Base-by-base conservation (phyloP, 2,329 filamentous ascomycete species). In the Clarireedia hainanense region DNA sequence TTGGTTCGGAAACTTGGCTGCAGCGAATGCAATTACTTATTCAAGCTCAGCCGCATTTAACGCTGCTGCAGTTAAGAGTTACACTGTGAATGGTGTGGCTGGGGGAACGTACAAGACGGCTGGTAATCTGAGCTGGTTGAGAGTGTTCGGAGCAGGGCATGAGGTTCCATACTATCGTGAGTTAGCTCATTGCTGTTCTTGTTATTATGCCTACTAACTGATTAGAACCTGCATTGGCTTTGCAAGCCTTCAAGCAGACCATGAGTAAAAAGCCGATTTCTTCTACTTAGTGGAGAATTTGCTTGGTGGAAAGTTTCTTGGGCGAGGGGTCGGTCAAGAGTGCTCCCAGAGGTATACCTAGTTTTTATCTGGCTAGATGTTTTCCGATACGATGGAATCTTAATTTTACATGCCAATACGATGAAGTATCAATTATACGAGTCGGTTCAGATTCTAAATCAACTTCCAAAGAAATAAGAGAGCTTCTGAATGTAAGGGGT, bases 1-100 rank as follows among this genome's bases (percentile, higher is more conserved):
- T 67, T 81, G 78, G 75, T 68, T 76, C 30, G 80, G 80, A n/a
- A 74, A 71, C 34, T 70, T 76, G 5, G 70, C 67, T 10, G 74
- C 74, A 1, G 74, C 76, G 1, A 71, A 81, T 36, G 70, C 71
- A 0, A 69, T 82, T 24, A 67, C 71, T 12, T 81, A 73, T 63
- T 57, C 67, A 1, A 72, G 69, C 2, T 65, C 71, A 6, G 57
- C 69, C 0, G 66, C 71, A 2, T 82, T 81, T 61, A 64, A 64
- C 4, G 61, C 64, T 23, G 68, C 68, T 17, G 57, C 64, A 23
- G 61, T 76, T 12, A 56, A 65, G 58, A 62, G 70, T 0, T 83
- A 81, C 60, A 79, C 71, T 0, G 74, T 81, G 2, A 67, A 72
- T 43, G 79, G 79, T 1, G 70, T 66, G 20, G 65, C 73, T 37